These are phyloP conservation scores for Takashimella koratensis DNA, from an alignment of 1,284 basidiomycete genomes.

Conservation along the genomic window DNA sequence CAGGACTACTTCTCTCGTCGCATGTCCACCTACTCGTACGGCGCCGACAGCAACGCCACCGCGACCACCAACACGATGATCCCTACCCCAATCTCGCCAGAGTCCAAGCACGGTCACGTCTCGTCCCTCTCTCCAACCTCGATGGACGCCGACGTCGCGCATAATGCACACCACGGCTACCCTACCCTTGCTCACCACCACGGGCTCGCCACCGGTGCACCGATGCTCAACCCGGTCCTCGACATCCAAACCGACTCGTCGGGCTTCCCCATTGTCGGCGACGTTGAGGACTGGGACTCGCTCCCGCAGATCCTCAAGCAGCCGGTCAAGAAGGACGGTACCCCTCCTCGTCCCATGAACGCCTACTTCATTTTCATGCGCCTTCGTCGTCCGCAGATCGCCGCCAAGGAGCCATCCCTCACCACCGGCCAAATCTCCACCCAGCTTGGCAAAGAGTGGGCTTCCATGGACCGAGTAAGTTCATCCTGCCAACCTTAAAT, in stretches of 20 bases:
- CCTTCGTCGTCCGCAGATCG: constrained; percentile 14
- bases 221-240: neutral
- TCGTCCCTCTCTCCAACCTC: neutral
- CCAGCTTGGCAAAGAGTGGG: constrained; percentile 19
- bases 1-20: neutral
- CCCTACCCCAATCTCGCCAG: neutral
- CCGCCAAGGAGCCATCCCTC: constrained; percentile 14
- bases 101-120: neutral
- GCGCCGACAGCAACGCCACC: neutral
- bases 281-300: constrained; percentile 16
- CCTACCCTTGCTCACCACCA: neutral
- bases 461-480: constrained; percentile 4
- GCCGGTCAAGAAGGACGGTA: constrained; percentile 14
- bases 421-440: constrained; percentile 18
- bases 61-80: too few species aligned
- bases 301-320: constrained; percentile 19
- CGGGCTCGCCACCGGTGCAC: neutral
- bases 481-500: neutral
- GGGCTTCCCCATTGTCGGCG: neutral
- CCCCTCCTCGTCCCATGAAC: constrained; percentile 19
- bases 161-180: neutral
- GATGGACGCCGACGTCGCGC: neutral
- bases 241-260: neutral
- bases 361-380: constrained; percentile 23
- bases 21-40: neutral